phyloP scores from a whole-genome alignment of 2,329 filamentous ascomycete genomes.

The Colletotrichum musae region DNA sequence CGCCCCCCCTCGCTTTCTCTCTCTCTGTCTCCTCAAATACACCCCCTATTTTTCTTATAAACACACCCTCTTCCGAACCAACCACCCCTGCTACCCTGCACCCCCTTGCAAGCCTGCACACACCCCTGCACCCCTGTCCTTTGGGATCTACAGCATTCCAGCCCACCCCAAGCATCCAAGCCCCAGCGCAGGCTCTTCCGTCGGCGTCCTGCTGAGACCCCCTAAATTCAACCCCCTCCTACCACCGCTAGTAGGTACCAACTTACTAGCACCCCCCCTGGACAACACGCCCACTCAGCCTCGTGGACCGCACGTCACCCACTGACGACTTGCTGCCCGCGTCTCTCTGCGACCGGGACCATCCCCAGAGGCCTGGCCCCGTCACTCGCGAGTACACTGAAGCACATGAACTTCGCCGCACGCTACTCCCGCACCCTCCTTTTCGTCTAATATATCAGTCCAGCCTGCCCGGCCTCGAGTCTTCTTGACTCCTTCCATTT shows the following conservation, averaged over 20 bases:
- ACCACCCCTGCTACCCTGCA: constrained; percentile 27
- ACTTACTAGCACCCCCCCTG: constrained; percentile 26
- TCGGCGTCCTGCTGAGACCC: constrained; percentile 40
- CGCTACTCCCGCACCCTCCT: constrained; percentile 44
- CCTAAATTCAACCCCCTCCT: constrained; percentile 37
- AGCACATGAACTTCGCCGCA: constrained; percentile 49
- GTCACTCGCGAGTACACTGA: constrained; percentile 24
- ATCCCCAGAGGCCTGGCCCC: constrained; percentile 31
- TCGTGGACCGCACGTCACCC: constrained; percentile 60
- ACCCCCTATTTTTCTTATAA: not conserved
- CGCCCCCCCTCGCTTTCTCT: constrained; percentile 27
- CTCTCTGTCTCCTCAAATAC: constrained; percentile 8
- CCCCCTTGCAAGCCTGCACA: constrained; percentile 33
- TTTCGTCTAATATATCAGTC: constrained; percentile 42
- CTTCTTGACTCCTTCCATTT: constrained; percentile 12
- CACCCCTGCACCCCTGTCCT: constrained; percentile 33
- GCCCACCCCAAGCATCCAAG: constrained; percentile 42
- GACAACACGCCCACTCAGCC: constrained; percentile 53
- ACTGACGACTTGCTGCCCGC: constrained; percentile 51
- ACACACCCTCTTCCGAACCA: constrained; percentile 13
- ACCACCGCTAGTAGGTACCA: constrained; percentile 36
- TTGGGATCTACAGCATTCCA: constrained; percentile 40
- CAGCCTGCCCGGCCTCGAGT: constrained; percentile 27
- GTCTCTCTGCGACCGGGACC: constrained; percentile 38
- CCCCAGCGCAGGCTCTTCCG: constrained; percentile 40